Conservation (phyloP, 2,329 filamentous ascomycete species). For the Epichloe bromicola region DNA sequence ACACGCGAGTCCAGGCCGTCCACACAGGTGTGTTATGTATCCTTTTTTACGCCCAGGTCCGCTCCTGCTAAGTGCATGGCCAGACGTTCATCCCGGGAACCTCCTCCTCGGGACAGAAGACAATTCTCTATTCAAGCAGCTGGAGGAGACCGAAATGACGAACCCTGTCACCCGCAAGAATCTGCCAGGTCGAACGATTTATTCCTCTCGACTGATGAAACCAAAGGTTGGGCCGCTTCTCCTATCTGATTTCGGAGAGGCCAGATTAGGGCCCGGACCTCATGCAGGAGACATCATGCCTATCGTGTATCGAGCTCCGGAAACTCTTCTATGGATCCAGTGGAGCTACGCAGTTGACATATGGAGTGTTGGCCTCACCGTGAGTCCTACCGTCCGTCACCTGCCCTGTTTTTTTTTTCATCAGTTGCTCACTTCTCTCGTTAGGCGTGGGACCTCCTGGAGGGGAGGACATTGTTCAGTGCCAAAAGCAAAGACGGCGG, state of each 20-base stretch:
- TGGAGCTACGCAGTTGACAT: neutral
- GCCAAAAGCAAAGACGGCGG: neutral
- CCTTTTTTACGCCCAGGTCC: too few species aligned
- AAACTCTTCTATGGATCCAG: neutral
- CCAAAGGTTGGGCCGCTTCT: slow-evolving; percentile 2
- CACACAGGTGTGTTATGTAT: neutral
- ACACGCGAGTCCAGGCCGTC: neutral
- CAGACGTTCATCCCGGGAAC: neutral
- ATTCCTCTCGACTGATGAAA: neutral
- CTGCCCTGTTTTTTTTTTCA: neutral
- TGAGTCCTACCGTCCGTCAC: neutral
- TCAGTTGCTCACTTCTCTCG: too few species aligned
- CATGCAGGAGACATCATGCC: slow-evolving; percentile 19
- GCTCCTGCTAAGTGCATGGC: too few species aligned
- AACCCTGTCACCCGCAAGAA: neutral
- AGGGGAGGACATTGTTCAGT: neutral
- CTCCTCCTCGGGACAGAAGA: neutral
- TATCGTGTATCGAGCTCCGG: neutral
- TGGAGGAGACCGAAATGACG: neutral
- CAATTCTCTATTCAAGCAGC: neutral
- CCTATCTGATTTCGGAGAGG: neutral
- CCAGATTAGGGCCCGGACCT: slow-evolving; percentile 3
- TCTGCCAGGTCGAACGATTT: neutral
- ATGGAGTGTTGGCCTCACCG: neutral
- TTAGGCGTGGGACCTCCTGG: neutral